phyloP scores from a whole-genome alignment of 768 basidiomycete genomes.

The Leccinum longicurvipes region DNA sequence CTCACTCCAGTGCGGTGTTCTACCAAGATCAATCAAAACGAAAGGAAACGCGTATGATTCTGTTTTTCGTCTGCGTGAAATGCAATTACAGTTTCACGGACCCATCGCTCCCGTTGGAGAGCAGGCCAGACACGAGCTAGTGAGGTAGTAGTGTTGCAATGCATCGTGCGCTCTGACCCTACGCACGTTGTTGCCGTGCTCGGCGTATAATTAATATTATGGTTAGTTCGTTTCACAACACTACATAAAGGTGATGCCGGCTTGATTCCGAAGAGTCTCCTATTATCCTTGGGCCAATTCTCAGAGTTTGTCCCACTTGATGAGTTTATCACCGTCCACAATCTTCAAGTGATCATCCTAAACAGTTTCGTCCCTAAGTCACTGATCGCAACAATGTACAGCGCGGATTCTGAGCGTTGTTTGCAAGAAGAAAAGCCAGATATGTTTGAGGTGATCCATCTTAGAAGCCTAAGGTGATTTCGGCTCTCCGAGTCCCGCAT shows the following conservation, averaged over 20 bases:
- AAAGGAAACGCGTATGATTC: slow-evolving; percentile 91
- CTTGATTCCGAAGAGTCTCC: neutral
- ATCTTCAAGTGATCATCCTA: neutral
- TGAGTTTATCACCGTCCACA: neutral
- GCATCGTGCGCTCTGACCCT: slow-evolving; percentile 1
- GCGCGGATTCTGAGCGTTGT: neutral
- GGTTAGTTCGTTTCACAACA: neutral
- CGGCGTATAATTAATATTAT: neutral
- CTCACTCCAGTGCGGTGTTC: slow-evolving; percentile 70
- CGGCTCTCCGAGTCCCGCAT: neutral
- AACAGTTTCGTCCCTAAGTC: neutral
- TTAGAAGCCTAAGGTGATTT: neutral
- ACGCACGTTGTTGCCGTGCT: neutral
- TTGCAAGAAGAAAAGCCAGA: neutral
- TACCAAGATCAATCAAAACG: slow-evolving; percentile 98
- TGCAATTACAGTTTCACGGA: slow-evolving; percentile 77
- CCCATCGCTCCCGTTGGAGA: slow-evolving; percentile 54
- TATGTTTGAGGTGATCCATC: neutral
- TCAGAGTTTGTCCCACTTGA: neutral
- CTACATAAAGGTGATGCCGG: neutral
- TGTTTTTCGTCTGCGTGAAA: slow-evolving; percentile 86
- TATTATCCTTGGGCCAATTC: neutral
- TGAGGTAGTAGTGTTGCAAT: slow-evolving; percentile 3
- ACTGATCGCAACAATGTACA: neutral
- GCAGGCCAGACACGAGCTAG: slow-evolving; percentile 28